Evolutionary conservation across 2,329 filamentous ascomycete genomes (phyloP).

Genomic region (Magnaporthiopsis rhizophila): DNA sequence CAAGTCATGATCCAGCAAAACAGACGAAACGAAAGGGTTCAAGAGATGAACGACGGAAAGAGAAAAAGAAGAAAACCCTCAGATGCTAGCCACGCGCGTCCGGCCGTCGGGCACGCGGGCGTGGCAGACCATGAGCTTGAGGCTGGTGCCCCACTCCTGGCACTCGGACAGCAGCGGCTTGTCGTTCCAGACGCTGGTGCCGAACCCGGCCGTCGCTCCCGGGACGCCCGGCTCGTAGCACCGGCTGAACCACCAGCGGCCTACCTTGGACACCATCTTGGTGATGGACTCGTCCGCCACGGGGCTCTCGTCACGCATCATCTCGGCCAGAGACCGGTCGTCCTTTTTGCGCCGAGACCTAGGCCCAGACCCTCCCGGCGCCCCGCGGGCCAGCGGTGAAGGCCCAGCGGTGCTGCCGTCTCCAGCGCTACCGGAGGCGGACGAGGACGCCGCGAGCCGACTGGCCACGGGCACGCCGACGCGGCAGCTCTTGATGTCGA

Average conservation of each 20-base stretch:
- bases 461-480: constrained; percentile 69
- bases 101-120: constrained; percentile 66
- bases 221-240: constrained; percentile 79
- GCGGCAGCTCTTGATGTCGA: constrained; percentile 64
- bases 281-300: constrained; percentile 78
- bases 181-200: constrained; percentile 69
- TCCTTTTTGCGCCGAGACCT: constrained; percentile 27
- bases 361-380: constrained; percentile 2
- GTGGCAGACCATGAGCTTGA: constrained; percentile 87
- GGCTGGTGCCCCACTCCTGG: constrained; percentile 75
- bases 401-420: constrained; percentile 14
- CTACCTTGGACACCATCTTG: constrained; percentile 87
- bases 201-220: no score
- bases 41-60: not conserved
- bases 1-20: not conserved
- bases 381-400: constrained; percentile 10
- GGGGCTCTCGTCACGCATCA: constrained; percentile 63
- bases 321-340: constrained; percentile 56
- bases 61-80: constrained; percentile 10
- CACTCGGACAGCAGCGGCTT: constrained; percentile 71
- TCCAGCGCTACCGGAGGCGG: constrained; percentile 18
- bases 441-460: constrained; percentile 31
- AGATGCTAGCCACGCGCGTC: constrained; percentile 39
- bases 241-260: constrained; percentile 91
- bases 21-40: not conserved